phyloP scores from a whole-genome alignment of 192 early-diverging fungal species.

The Haplosporangium gracile region DNA sequence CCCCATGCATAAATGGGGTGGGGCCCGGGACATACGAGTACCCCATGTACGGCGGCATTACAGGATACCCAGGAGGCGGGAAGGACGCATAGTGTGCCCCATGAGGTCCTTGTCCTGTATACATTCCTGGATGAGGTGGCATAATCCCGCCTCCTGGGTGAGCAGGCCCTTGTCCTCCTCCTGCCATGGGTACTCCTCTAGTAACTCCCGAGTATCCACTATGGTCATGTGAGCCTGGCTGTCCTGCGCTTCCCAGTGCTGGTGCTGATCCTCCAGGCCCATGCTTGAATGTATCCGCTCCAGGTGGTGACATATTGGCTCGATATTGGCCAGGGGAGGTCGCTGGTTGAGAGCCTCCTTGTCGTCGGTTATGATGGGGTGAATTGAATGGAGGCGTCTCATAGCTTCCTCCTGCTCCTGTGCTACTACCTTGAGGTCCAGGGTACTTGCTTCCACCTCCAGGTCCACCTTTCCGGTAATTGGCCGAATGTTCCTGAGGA shows the following conservation, averaged over 20 bases:
- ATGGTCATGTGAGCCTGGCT: slow-evolving; percentile 12
- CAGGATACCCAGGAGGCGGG: slow-evolving; percentile 40
- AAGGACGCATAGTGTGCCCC: slow-evolving; percentile 19
- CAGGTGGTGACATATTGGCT: neutral
- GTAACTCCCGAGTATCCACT: neutral
- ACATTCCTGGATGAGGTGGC: slow-evolving; percentile 14
- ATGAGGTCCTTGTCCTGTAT: slow-evolving; percentile 36
- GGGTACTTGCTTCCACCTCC: slow-evolving; percentile 29
- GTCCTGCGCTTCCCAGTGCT: neutral
- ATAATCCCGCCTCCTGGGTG: slow-evolving; percentile 2
- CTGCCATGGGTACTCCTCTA: slow-evolving; percentile 4
- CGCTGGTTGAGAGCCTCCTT: slow-evolving; percentile 17
- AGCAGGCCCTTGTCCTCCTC: slow-evolving; percentile 8
- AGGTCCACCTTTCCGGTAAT: slow-evolving; percentile 20
- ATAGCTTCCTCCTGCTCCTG: neutral
- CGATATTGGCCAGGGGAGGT: slow-evolving; percentile 7
- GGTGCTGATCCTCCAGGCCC: neutral
- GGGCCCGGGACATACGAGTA: slow-evolving; percentile 40
- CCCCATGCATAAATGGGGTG: slow-evolving; percentile 30
- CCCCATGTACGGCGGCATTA: slow-evolving; percentile 44
- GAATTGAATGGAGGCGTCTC: slow-evolving; percentile 8
- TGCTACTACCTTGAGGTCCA: neutral
- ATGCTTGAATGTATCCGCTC: slow-evolving; percentile 10
- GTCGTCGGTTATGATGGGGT: slow-evolving; percentile 5
- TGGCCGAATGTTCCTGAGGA: neutral